Evolutionary conservation across 2,329 filamentous ascomycete species (phyloP), one percentile per base, ranked within the genome.

Genomic region (Epichloe gansuensis): DNA sequence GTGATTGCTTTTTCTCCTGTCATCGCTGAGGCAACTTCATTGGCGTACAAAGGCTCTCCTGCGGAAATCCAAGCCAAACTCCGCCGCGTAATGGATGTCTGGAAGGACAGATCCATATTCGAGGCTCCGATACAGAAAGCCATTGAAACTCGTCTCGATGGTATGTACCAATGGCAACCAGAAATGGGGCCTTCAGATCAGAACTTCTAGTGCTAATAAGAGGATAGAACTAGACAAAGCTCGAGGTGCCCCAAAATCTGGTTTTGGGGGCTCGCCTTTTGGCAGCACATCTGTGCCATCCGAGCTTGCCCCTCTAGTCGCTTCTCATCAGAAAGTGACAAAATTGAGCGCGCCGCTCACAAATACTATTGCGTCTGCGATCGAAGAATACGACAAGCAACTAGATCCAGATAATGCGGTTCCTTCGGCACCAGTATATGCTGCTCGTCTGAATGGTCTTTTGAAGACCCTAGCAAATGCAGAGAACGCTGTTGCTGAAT

Each of bases 31-130:
- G 91, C 89, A n/a, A 85, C 86, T 9, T 78, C 87, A 13, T 75
- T 80, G n/a, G 91, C 93, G 40, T 98, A 97, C 67, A 95, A 91
- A 68, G 89, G 89, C 55, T 84, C 89, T 2, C 82, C 87, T 7
- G 77, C 82, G 39, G 91, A 98, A 49, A 81, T 95, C 31, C 93
- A 97, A 65, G 78, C 80, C 53, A 96, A 96, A 66, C 74, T 98
- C 39, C 80, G 85, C 55, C 80, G 93, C 35, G 91, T 97, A 0
- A 81, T 97, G 3, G 91, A 97, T 62, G 93, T 98, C 17, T 98
- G 93, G 93, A 84, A 85, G 63, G 82, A 91, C 61, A 78, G 93
- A 38, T 72, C 74, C 50, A 93, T 98, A 45, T 98, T 98, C 61
- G 88, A 94, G 55, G 67, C 67, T 1, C 79, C 85, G 0, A 87